These are phyloP conservation scores for Kwoniella europaea DNA, from an alignment of 768 basidiomycete genomes.

Conservation along the genomic window DNA sequence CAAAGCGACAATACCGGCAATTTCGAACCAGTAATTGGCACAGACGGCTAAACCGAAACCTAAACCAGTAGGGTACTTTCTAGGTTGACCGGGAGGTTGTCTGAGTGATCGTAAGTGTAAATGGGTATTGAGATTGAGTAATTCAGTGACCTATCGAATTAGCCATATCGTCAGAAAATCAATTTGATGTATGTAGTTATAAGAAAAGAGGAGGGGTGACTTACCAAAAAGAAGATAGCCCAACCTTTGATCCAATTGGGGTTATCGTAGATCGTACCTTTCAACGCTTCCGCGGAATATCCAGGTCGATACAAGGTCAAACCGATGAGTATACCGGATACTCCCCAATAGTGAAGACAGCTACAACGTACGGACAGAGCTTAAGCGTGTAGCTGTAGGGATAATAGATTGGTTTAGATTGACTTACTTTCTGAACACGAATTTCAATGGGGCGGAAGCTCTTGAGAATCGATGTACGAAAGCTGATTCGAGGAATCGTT, in stretches of 20 bases:
- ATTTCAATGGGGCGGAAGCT: slow-evolving; percentile 84
- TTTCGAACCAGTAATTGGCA: slow-evolving; percentile 96
- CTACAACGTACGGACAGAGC: slow-evolving; percentile 59
- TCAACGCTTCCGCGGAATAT: slow-evolving; percentile 71
- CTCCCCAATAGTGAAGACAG: slow-evolving; percentile 84
- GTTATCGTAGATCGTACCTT: slow-evolving; percentile 69
- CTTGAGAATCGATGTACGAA: slow-evolving; percentile 96
- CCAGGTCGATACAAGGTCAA: slow-evolving; percentile 79
- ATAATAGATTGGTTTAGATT: too few species aligned
- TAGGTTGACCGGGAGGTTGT: slow-evolving; percentile 71
- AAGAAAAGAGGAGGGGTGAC: slow-evolving; percentile 54
- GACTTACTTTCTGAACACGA: slow-evolving; percentile 86
- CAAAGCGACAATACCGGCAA: slow-evolving; percentile 73
- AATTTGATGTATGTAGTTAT: neutral
- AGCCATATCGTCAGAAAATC: too few species aligned
- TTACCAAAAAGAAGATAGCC: slow-evolving; percentile 74
- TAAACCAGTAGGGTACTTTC: slow-evolving; percentile 89
- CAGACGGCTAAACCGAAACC: slow-evolving; percentile 85
- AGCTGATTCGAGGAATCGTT: slow-evolving; percentile 89
- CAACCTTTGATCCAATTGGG: slow-evolving; percentile 71
- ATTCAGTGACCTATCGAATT: slow-evolving; percentile 71
- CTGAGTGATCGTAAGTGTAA: slow-evolving; percentile 81
- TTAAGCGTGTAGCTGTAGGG: too few species aligned
- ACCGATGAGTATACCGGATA: slow-evolving; percentile 79
- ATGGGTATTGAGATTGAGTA: slow-evolving; percentile 84